Evolutionary conservation across 345 rosid species (phyloP), one percentile per base, ranked within the genome.

Genomic region (Citrus medica): DNA sequence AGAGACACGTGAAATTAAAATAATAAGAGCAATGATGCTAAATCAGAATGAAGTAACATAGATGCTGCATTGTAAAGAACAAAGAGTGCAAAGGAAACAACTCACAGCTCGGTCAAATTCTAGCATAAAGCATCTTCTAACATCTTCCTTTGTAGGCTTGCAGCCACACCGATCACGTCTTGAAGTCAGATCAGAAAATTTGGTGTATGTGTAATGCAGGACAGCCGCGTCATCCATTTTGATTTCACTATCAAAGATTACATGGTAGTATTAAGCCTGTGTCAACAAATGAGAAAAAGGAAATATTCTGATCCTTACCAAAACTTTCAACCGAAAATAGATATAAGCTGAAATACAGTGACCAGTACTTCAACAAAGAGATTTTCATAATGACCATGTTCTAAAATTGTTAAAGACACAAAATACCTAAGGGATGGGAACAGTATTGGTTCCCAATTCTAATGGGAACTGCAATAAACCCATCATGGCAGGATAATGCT

Each of bases 141-240:
- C 93, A 88, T 92, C 99, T 56, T 89, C 97, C 81, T 89, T 92
- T 58, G 98, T 96, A 73, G 98, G 99, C 82, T 96, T 96, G 92
- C 99, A 96, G 82, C 98, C 97, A 89, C 99, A 96, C 19, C 97
- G 98, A 86, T 92, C 92, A 79, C 92, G 94, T 82, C 99, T 92
- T 83, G 99, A 93, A 73, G 98, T 96, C 84, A 96, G 87, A 86
- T 96, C 98, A 65, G 99, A 96, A 86, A 89, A 93, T 72, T 86
- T 93, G 25, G 98, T 78, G 79, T 96, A 96, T 55, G 99, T 92
- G 78, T 92, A 96, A 79, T 96, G 94, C 87, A 96, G 88, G 78
- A 96, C 88, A 21, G 97, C 98, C 78, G 94, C 92, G 80, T 94
- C 98, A 24, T 90, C 98, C 82, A 93, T 79, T 85, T 92, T 96